These are phyloP conservation scores for Gentiana macrophylla DNA, from an alignment of 257 asterid species.

Conservation along the genomic window DNA sequence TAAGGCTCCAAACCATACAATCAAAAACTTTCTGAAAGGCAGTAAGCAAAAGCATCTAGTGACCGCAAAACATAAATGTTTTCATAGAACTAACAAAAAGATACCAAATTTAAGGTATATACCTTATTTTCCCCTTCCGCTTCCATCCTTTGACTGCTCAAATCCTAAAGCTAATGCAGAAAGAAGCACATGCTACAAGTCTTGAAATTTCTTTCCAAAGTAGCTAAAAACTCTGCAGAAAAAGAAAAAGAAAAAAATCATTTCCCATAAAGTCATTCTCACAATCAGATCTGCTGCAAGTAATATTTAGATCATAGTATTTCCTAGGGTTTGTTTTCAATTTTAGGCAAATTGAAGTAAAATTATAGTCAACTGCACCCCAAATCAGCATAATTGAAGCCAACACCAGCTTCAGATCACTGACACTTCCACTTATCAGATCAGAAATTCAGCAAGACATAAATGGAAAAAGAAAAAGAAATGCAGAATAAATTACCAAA, in stretches of 20 bases:
- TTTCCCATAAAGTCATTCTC: no score
- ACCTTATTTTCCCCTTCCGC: constrained; percentile 78
- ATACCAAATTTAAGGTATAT: constrained; percentile 12
- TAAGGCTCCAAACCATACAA: neutral
- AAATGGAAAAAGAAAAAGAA: no score
- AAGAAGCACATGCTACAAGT: constrained; percentile 34
- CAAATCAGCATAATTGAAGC: no score
- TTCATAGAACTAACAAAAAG: neutral
- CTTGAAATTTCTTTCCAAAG: constrained; percentile 7
- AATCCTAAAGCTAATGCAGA: constrained; percentile 25
- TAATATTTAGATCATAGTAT: neutral
- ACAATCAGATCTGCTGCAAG: no score
- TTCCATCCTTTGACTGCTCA: constrained; percentile 43
- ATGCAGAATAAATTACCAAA: no score
- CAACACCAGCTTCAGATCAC: neutral
- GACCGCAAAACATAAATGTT: no score
- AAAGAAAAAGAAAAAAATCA: no score
- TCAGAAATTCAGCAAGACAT: no score
- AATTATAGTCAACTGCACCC: no score
- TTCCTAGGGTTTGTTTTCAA: neutral
- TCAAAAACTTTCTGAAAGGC: neutral
- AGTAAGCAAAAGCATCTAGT: neutral
- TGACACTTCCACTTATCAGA: neutral
- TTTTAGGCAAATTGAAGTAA: neutral
- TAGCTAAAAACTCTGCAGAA: constrained; percentile 2